Conservation (phyloP, 345 rosid genomes). For the Carallia pectinifolia region DNA sequence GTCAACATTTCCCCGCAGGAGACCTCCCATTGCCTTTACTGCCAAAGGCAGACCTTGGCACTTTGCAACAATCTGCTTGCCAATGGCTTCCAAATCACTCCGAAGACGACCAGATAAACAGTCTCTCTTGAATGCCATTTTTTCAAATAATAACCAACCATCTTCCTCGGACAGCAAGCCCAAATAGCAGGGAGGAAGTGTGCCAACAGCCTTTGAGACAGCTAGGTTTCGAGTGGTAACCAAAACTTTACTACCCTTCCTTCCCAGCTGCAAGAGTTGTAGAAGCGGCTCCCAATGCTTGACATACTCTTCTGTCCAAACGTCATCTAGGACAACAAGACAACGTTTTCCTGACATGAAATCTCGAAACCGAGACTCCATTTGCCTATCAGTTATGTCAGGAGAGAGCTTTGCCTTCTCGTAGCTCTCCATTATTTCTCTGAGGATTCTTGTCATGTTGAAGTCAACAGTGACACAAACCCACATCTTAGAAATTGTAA, state of each 20-base stretch:
- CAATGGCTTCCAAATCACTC: slow-evolving; percentile 4
- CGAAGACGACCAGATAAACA: background rate
- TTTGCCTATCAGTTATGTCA: slow-evolving; percentile 1
- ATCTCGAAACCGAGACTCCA: slow-evolving; percentile 6
- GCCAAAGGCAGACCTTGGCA: slow-evolving; percentile 35
- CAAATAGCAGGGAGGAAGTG: background rate
- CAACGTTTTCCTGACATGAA: slow-evolving; percentile 9
- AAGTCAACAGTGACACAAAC: slow-evolving; percentile 9
- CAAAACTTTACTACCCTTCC: slow-evolving; percentile 20
- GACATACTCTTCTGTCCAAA: slow-evolving; percentile 23
- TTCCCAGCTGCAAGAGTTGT: background rate
- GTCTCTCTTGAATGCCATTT: background rate
- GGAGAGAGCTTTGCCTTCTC: slow-evolving; percentile 8
- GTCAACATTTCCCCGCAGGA: slow-evolving; percentile 12
- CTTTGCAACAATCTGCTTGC: slow-evolving; percentile 18
- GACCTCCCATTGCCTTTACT: slow-evolving; percentile 23
- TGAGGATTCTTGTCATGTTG: slow-evolving; percentile 15
- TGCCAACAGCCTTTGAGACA: slow-evolving; percentile 6
- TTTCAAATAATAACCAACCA: slow-evolving; percentile 4
- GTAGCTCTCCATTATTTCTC: slow-evolving; percentile 24
- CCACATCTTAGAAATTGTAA: slow-evolving; percentile 17
- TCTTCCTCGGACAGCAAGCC: slow-evolving; percentile 7
- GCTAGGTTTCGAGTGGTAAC: slow-evolving; percentile 20
- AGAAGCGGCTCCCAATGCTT: slow-evolving; percentile 17
- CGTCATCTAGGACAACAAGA: slow-evolving; percentile 31